These are phyloP conservation scores for Citrullus mucosospermus DNA, from an alignment of 306 rosid genomes.

Conservation along the genomic window DNA sequence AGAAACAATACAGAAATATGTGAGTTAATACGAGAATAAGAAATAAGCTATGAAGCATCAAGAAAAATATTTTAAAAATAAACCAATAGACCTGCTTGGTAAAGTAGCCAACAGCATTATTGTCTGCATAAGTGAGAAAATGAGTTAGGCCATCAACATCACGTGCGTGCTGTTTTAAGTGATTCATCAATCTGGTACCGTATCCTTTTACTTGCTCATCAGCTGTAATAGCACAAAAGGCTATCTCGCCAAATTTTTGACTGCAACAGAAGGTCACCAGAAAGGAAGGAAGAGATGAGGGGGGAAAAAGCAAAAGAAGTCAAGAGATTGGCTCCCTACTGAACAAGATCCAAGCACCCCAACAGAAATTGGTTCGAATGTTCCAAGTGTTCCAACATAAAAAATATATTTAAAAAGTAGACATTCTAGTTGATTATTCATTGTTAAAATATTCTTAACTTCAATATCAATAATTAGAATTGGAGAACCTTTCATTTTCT, in stretches of 20 bases:
- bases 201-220: slow-evolving; percentile 98
- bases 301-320: background rate
- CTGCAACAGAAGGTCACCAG: slow-evolving; percentile 29
- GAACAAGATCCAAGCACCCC: background rate
- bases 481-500: background rate
- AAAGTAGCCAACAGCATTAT: slow-evolving; percentile 97
- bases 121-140: slow-evolving; percentile 97
- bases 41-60: background rate
- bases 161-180: slow-evolving; percentile 83
- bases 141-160: slow-evolving; percentile 90
- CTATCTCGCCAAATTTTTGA: slow-evolving; percentile 88
- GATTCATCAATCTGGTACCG: slow-evolving; percentile 96
- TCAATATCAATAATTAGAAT: background rate
- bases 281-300: background rate
- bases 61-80: slow-evolving; percentile 8
- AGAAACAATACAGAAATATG: background rate
- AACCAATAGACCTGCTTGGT: slow-evolving; percentile 63
- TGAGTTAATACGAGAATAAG: background rate
- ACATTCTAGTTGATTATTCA: background rate
- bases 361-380: background rate
- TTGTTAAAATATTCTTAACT: background rate
- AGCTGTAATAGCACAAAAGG: slow-evolving; percentile 92
- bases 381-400: background rate
- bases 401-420: background rate
- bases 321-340: background rate